Evolutionary conservation across 345 rosid genomes (phyloP).

Genomic region (Linum trigynum): DNA sequence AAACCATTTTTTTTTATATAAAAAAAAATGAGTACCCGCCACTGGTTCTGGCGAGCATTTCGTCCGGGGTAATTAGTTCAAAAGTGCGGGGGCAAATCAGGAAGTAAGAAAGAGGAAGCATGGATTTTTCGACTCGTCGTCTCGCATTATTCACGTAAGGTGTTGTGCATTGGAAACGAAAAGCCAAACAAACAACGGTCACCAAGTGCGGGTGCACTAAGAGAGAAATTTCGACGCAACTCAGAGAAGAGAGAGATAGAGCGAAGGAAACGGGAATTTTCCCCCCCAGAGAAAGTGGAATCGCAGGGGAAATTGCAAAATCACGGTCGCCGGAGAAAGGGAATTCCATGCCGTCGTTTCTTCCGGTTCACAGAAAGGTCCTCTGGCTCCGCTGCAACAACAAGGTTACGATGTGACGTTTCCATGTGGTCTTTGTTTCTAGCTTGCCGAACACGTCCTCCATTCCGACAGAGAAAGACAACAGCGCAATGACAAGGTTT

Average conservation of each 20-base stretch:
- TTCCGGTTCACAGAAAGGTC: background rate
- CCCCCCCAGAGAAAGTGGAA: background rate
- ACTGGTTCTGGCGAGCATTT: too few species aligned
- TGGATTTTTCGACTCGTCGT: slow-evolving; percentile 10
- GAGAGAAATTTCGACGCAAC: background rate
- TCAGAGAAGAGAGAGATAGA: slow-evolving; percentile 8
- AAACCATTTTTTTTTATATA: too few species aligned
- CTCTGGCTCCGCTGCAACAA: slow-evolving; percentile 6
- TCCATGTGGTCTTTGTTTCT: background rate
- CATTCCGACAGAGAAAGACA: background rate
- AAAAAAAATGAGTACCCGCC: too few species aligned
- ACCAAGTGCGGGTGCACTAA: background rate
- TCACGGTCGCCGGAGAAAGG: background rate
- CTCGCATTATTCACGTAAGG: slow-evolving; percentile 25
- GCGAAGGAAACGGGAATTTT: background rate
- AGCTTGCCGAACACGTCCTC: background rate
- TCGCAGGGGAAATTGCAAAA: slow-evolving; percentile 6
- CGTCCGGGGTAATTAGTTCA: too few species aligned
- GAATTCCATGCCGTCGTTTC: background rate
- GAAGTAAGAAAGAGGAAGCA: background rate
- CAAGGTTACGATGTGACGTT: slow-evolving; percentile 5
- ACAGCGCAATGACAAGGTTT: background rate
- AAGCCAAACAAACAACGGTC: background rate
- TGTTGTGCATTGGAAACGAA: slow-evolving; percentile 6
- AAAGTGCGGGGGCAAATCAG: slow-evolving; percentile 9